Evolutionary conservation across 495 filamentous ascomycete species (phyloP).

Genomic region (Hypoxylon rickii): DNA sequence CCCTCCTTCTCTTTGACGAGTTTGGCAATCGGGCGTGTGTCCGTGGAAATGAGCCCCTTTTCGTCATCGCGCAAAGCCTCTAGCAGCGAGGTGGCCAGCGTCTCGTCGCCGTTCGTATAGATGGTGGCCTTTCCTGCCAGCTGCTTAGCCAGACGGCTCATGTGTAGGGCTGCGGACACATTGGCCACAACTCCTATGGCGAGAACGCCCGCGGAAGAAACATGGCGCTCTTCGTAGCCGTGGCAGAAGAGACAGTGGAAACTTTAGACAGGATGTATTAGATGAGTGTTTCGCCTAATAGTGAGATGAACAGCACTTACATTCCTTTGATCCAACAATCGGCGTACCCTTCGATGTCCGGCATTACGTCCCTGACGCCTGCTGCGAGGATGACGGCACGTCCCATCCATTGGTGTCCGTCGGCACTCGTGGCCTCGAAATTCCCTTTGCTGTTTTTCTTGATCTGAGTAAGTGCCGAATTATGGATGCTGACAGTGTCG

Average conservation of each 20-base stretch:
- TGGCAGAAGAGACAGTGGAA: conserved; percentile 44
- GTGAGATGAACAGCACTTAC: conserved; percentile 34
- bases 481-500: conserved; percentile 40
- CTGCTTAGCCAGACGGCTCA: conserved; percentile 28
- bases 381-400: conserved; percentile 56
- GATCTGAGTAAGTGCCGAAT: conserved; percentile 34
- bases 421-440: conserved; percentile 44
- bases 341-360: conserved; percentile 39
- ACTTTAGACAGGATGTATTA: too few relatives aligned
- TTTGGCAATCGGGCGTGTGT: too few relatives aligned
- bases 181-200: conserved; percentile 27
- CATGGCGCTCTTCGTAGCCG: conserved; percentile 38
- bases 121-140: conserved; percentile 27
- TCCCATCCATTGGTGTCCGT: conserved; percentile 42
- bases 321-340: conserved; percentile 50
- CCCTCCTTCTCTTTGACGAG: too few relatives aligned
- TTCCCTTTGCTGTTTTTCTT: neutral
- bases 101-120: conserved; percentile 35
- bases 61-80: neutral
- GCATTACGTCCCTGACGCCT: conserved; percentile 49
- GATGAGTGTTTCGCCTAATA: too few relatives aligned
- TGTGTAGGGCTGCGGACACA: too few relatives aligned
- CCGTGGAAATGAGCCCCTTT: too few relatives aligned
- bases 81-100: neutral
- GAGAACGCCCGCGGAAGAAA: conserved; percentile 32